These are phyloP conservation scores for Kwoniella pini DNA, from an alignment of 768 basidiomycete genomes.

Conservation along the genomic window DNA sequence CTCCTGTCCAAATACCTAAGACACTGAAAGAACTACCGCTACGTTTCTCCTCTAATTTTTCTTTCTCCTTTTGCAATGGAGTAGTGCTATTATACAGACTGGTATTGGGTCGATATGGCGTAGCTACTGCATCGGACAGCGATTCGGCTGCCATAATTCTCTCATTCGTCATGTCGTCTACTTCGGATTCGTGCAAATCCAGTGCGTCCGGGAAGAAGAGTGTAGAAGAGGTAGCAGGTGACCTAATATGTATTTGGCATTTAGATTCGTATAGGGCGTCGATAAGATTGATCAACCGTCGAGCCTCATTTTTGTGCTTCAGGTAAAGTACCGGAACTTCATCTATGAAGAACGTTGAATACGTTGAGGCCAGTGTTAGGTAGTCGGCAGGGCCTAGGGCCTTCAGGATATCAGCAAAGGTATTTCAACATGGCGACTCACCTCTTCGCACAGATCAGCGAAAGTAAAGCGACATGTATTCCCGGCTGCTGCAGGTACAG, in stretches of 20 bases:
- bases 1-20: constrained; percentile 62
- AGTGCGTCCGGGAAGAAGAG: constrained; percentile 65
- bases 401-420: constrained; percentile 27
- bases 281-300: constrained; percentile 65
- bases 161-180: constrained; percentile 37
- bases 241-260: constrained; percentile 48
- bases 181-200: constrained; percentile 43
- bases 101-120: constrained; percentile 63
- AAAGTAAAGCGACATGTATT: constrained; percentile 60
- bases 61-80: constrained; percentile 28
- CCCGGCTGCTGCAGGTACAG: constrained; percentile 58
- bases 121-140: constrained; percentile 58
- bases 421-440: constrained; percentile 57
- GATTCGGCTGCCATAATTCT: constrained; percentile 59
- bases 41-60: constrained; percentile 26
- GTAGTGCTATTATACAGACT: constrained; percentile 58
- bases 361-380: constrained; percentile 61
- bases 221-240: constrained; percentile 51
- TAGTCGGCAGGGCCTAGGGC: constrained; percentile 65
- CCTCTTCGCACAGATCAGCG: constrained; percentile 72
- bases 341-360: constrained; percentile 60
- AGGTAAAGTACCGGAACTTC: constrained; percentile 61
- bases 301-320: constrained; percentile 63
- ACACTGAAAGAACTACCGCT: constrained; percentile 57
- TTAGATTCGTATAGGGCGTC: constrained; percentile 60